A percentile compares a stretch with the other conserved stretches of the same genome.
Evolutionary conservation across 2,329 filamentous ascomycete genomes (phyloP).

Genomic region (Fusarium azukiicola): DNA sequence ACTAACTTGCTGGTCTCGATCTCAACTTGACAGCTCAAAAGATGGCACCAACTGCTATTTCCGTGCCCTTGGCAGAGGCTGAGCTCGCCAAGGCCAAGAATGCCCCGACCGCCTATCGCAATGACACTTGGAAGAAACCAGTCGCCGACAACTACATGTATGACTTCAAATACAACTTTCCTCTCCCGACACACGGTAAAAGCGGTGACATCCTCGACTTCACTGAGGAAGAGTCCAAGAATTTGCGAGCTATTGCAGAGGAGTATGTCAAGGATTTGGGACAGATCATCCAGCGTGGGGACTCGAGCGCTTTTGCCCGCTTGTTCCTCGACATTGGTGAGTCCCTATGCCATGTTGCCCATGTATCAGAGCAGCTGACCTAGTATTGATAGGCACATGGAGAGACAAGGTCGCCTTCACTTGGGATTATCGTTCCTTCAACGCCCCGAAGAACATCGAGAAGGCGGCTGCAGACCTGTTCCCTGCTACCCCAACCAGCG

Average conservation of each 20-base stretch:
- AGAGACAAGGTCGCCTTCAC: constrained; percentile 61
- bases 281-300: background rate
- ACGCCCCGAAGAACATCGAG: constrained; percentile 52
- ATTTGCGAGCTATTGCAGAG: constrained; percentile 44
- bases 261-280: constrained; percentile 9
- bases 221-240: constrained; percentile 27
- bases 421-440: constrained; percentile 62
- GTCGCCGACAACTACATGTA: constrained; percentile 66
- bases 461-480: constrained; percentile 60
- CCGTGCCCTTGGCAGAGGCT: too few relatives aligned
- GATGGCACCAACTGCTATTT: too few relatives aligned
- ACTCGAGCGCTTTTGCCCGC: constrained; percentile 1
- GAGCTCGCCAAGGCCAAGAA: too few relatives aligned
- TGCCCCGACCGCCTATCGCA: too few relatives aligned
- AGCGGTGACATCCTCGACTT: background rate
- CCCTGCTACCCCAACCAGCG: constrained; percentile 51
- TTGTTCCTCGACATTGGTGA: constrained; percentile 23
- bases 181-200: constrained; percentile 51
- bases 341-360: background rate
- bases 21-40: too few relatives aligned
- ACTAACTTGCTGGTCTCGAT: too few relatives aligned
- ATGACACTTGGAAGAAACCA: constrained; percentile 32
- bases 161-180: constrained; percentile 64
- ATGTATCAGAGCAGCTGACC: constrained; percentile 33
- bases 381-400: constrained; percentile 55